Conservation (phyloP, 805 yeast species). For the Citeromyces nyonsensis region DNA sequence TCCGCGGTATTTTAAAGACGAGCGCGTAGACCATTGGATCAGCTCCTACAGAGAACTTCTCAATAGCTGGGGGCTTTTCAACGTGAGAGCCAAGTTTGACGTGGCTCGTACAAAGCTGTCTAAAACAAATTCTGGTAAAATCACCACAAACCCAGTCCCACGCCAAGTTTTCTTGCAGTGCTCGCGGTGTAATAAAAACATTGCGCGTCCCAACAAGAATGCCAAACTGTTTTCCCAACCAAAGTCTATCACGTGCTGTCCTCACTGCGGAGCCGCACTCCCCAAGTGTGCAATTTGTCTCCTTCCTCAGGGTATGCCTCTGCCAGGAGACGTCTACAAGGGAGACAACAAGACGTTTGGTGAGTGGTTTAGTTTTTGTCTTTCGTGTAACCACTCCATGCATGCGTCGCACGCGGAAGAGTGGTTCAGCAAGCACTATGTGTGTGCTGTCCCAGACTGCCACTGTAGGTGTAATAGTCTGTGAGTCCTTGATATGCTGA, state of each 20-base stretch:
- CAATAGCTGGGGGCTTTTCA: slow-evolving; percentile 70
- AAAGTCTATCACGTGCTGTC: slow-evolving; percentile 27
- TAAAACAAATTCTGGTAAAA: slow-evolving; percentile 27
- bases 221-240: neutral
- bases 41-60: slow-evolving; percentile 50
- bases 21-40: slow-evolving; percentile 67
- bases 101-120: slow-evolving; percentile 60
- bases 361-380: slow-evolving; percentile 86
- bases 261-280: slow-evolving; percentile 74
- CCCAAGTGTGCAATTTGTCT: slow-evolving; percentile 89
- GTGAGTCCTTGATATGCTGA: slow-evolving; percentile 7
- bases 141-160: slow-evolving; percentile 35
- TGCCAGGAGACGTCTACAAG: slow-evolving; percentile 21
- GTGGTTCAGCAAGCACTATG: slow-evolving; percentile 80
- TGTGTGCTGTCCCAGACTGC: slow-evolving; percentile 94
- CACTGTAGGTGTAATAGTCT: slow-evolving; percentile 64
- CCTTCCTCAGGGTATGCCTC: slow-evolving; percentile 57
- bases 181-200: slow-evolving; percentile 63
- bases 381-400: slow-evolving; percentile 85
- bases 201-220: slow-evolving; percentile 19
- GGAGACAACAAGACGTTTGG: slow-evolving; percentile 24
- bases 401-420: slow-evolving; percentile 94
- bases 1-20: slow-evolving; percentile 69
- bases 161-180: slow-evolving; percentile 77
- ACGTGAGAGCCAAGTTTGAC: slow-evolving; percentile 74